phyloP scores from a whole-genome alignment of 2,329 filamentous ascomycete species.

The Hypoxylon sp. region DNA sequence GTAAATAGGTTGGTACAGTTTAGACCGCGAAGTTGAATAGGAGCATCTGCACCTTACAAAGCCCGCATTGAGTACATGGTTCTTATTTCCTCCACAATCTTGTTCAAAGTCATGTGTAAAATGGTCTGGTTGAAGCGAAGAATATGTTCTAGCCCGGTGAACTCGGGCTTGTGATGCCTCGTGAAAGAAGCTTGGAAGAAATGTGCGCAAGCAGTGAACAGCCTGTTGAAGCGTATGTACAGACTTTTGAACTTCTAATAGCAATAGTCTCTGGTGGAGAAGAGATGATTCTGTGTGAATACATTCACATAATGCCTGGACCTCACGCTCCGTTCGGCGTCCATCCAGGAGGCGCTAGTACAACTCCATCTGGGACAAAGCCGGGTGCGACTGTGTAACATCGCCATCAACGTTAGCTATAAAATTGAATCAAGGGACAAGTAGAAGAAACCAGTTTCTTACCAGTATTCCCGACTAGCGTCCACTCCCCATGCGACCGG shows the following conservation, averaged over 20 bases:
- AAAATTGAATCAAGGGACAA: background rate
- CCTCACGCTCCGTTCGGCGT: conserved; percentile 37
- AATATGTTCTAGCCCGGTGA: background rate
- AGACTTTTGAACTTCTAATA: background rate
- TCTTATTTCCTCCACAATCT: background rate
- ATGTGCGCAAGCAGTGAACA: background rate
- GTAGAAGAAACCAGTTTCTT: conserved; percentile 20
- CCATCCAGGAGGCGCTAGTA: conserved; percentile 47
- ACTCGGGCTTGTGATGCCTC: background rate
- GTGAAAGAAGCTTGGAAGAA: background rate
- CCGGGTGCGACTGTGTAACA: conserved; percentile 46
- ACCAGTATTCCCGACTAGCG: conserved; percentile 59
- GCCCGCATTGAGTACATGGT: background rate
- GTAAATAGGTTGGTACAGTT: background rate
- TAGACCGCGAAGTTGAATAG: background rate
- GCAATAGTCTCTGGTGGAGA: background rate
- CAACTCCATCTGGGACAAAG: conserved; percentile 46
- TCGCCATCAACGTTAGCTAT: conserved; percentile 1
- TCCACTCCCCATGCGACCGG: conserved; percentile 61
- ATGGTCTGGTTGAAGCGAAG: background rate
- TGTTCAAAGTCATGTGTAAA: background rate
- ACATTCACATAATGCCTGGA: background rate
- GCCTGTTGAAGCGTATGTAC: background rate
- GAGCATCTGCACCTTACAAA: background rate
- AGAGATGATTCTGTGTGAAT: background rate